Conservation (phyloP, 1,284 basidiomycete genomes). For the Exobasidium cylindrosporum region DNA sequence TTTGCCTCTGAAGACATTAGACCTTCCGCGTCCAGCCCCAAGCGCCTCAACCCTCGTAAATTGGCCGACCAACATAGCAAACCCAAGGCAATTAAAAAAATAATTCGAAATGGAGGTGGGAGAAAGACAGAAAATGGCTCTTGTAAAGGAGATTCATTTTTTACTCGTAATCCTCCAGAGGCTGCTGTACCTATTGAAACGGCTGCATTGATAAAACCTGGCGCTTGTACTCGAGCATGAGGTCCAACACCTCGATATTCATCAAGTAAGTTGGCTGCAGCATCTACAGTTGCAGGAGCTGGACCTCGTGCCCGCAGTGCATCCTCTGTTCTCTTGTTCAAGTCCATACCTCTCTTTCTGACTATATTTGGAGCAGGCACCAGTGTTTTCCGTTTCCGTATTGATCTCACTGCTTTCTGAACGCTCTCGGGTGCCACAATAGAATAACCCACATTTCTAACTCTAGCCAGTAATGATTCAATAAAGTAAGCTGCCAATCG, state of each 20-base stretch:
- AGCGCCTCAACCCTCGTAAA: conserved; percentile 27
- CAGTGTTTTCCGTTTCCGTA: not conserved
- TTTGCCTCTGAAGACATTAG: conserved; percentile 7
- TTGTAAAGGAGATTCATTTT: not conserved
- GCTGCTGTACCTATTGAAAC: conserved; percentile 12
- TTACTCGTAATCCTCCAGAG: not conserved
- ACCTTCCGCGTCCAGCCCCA: conserved; percentile 36
- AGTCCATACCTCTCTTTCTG: not conserved
- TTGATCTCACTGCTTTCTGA: not conserved
- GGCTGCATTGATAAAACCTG: conserved; percentile 3
- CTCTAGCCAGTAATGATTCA: conserved; percentile 2
- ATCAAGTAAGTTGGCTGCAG: not conserved
- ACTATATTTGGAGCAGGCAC: not conserved
- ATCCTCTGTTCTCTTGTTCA: conserved; percentile 8
- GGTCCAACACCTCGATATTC: conserved; percentile 3
- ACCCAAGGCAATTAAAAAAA: conserved; percentile 44
- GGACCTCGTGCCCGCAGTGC: not conserved
- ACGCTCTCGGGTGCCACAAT: conserved; percentile 2
- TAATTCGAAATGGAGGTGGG: conserved; percentile 49
- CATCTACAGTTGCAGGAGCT: conserved; percentile 4
- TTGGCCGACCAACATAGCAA: conserved; percentile 41
- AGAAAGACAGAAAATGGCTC: conserved; percentile 38
- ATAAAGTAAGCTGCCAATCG: not conserved
- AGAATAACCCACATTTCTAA: not conserved
- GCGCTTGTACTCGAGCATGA: not conserved